A percentile compares a stretch with the other conserved stretches of the same genome.
phyloP scores from a whole-genome alignment of 495 filamentous ascomycete species.

The Xylaria sp. region DNA sequence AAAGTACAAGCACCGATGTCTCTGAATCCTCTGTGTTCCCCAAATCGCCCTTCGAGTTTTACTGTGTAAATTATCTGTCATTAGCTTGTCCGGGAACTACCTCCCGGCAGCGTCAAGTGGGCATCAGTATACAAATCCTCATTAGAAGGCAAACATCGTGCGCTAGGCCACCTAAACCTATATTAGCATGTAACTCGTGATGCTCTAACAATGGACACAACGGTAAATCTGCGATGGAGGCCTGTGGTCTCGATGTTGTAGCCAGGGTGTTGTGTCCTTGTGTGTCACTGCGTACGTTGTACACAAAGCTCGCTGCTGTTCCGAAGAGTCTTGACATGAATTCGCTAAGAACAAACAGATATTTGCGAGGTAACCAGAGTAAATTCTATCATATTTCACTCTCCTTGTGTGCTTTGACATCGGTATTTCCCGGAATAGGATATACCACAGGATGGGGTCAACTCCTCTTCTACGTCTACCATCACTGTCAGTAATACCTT shows the following conservation, averaged over 20 bases:
- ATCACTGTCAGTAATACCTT: neutral
- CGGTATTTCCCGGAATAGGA: neutral
- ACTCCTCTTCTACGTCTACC: neutral
- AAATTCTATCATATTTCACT: neutral
- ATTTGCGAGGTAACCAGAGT: neutral
- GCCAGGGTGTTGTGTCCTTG: neutral
- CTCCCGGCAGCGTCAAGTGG: neutral
- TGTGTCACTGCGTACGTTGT: neutral
- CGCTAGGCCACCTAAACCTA: neutral
- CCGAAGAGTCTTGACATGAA: neutral
- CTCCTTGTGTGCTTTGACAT: neutral
- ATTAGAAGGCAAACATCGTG: neutral
- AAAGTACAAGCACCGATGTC: conserved; percentile 15
- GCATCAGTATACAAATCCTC: neutral
- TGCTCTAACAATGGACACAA: neutral
- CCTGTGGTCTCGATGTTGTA: neutral
- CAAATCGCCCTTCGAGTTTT: neutral
- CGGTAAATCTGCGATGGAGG: neutral
- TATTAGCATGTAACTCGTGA: conserved; percentile 3
- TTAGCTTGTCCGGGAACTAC: conserved; percentile 4
- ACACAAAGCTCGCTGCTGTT: neutral
- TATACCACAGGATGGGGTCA: neutral
- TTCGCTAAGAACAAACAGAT: neutral
- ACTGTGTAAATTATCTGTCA: neutral
- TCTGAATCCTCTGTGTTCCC: neutral